Conservation (phyloP, 1,284 basidiomycete species). For the Ustilago vetiveriae region DNA sequence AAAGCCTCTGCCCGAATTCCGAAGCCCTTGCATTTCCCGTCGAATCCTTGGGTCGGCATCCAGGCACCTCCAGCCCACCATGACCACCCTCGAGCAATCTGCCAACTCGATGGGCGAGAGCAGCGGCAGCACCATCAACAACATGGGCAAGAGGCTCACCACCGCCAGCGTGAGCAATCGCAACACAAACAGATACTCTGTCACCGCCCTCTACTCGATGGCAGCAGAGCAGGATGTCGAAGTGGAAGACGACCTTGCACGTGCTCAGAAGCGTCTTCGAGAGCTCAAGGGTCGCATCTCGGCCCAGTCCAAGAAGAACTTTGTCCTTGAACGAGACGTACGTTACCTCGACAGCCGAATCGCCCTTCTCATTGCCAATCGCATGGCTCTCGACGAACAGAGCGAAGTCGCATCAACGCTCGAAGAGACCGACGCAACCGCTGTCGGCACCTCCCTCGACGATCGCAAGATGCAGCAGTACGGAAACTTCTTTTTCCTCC, state of each 20-base stretch:
- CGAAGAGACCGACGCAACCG: constrained; percentile 84
- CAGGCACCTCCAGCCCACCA: constrained; percentile 2
- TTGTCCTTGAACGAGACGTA: constrained; percentile 96
- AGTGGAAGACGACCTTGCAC: constrained; percentile 94
- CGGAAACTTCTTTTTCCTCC: constrained; percentile 96
- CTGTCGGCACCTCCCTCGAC: constrained; percentile 72
- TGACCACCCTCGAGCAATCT: constrained; percentile 42
- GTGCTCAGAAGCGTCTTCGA: constrained; percentile 92
- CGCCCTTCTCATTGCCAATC: constrained; percentile 95
- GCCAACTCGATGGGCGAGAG: constrained; percentile 25
- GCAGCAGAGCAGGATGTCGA: constrained; percentile 98
- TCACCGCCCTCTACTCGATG: constrained; percentile 95
- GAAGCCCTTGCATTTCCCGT: too few relatives aligned
- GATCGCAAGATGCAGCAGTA: constrained; percentile 93
- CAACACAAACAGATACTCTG: constrained; percentile 95
- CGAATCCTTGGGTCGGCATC: too few relatives aligned
- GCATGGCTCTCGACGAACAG: constrained; percentile 95
- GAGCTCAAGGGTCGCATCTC: constrained; percentile 98
- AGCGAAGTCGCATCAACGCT: constrained; percentile 71
- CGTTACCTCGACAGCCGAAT: constrained; percentile 97
- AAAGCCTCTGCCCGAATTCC: too few relatives aligned
- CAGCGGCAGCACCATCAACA: constrained; percentile 42
- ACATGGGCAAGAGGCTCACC: constrained; percentile 48
- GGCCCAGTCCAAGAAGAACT: constrained; percentile 98
- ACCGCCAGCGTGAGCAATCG: constrained; percentile 67